These are phyloP conservation scores for Moesziomyces antarcticus DNA, from an alignment of 1,284 basidiomycete genomes.

Conservation along the genomic window DNA sequence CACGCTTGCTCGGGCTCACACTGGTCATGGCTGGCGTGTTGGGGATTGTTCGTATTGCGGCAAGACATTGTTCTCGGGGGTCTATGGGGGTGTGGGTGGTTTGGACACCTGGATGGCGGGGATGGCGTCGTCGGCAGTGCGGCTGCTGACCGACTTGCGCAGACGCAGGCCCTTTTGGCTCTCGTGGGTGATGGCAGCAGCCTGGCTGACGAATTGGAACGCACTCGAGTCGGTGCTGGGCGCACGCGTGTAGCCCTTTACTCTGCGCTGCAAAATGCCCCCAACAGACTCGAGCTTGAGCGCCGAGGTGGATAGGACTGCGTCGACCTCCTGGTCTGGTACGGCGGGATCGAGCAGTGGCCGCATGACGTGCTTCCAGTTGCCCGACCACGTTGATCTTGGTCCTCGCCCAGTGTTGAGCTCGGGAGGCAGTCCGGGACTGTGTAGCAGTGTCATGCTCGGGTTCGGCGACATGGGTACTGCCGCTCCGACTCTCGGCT, in stretches of 20 bases:
- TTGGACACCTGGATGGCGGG: constrained; percentile 34
- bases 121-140: background rate
- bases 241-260: background rate
- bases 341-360: constrained; percentile 32
- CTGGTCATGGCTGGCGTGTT: too few species aligned
- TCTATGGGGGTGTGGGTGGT: constrained; percentile 4
- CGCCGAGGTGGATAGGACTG: constrained; percentile 10
- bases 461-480: constrained; percentile 39
- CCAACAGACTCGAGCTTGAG: constrained; percentile 8
- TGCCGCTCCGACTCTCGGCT: background rate
- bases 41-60: too few species aligned
- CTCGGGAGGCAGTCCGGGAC: constrained; percentile 24
- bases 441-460: constrained; percentile 47
- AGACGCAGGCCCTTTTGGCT: constrained; percentile 20
- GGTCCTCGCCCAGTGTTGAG: background rate
- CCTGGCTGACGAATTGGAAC: constrained; percentile 26
- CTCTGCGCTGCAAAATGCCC: constrained; percentile 8
- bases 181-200: constrained; percentile 18
- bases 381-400: constrained; percentile 48
- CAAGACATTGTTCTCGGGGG: too few species aligned
- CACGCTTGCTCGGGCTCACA: too few species aligned
- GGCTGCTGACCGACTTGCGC: constrained; percentile 19
- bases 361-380: constrained; percentile 57
- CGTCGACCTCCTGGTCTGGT: background rate
- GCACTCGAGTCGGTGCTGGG: background rate